Evolutionary conservation across 192 early-diverging fungal species (phyloP).

Genomic region (Backusella sp.): DNA sequence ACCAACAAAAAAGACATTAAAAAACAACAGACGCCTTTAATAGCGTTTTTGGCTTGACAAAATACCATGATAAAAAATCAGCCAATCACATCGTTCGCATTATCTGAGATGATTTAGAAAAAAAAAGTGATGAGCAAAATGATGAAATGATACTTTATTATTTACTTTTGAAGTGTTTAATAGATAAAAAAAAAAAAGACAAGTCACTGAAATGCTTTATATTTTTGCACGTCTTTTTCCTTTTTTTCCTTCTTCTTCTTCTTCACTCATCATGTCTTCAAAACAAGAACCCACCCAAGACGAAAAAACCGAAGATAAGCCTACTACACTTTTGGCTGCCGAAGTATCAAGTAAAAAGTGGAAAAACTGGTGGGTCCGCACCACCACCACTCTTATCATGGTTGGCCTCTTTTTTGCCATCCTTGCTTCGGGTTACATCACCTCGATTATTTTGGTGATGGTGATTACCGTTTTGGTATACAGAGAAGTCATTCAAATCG

Average conservation of each 20-base stretch:
- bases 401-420: constrained; percentile 76
- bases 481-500: constrained; percentile 89
- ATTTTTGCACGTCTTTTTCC: neutral
- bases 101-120: neutral
- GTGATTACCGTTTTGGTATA: constrained; percentile 84
- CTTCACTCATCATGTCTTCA: neutral
- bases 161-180: neutral
- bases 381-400: constrained; percentile 88
- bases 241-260: neutral
- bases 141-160: neutral
- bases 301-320: neutral
- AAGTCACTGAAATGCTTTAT: neutral
- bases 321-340: constrained; percentile 40
- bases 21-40: neutral
- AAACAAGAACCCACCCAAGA: neutral
- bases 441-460: constrained; percentile 82
- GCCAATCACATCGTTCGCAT: neutral
- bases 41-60: neutral
- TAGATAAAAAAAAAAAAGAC: neutral
- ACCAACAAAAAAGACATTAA: neutral
- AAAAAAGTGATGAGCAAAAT: neutral
- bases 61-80: neutral
- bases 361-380: constrained; percentile 81
- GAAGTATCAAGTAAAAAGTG: constrained; percentile 55
- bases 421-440: constrained; percentile 76